phyloP scores from a whole-genome alignment of 2,329 filamentous ascomycete species.

The Cordyceps tenuipes region DNA sequence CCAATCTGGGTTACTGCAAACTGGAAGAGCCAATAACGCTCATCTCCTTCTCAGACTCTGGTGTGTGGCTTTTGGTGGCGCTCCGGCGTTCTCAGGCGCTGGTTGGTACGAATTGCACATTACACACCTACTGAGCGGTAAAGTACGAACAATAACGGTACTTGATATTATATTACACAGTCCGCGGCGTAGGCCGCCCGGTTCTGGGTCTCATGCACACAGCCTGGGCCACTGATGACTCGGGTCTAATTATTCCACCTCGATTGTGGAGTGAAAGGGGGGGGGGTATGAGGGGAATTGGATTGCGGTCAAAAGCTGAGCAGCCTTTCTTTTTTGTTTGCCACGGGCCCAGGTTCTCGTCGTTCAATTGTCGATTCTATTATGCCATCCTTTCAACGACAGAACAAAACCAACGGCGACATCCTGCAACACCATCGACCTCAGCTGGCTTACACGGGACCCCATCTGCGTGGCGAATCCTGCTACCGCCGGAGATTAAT shows the following conservation, averaged over 20 bases:
- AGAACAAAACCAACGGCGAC: background rate
- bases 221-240: slow-evolving; percentile 10
- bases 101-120: background rate
- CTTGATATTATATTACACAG: no score
- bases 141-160: no score
- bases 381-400: background rate
- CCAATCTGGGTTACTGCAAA: background rate
- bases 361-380: no score
- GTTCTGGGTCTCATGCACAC: slow-evolving; percentile 1
- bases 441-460: background rate
- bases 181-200: background rate
- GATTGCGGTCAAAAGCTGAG: slow-evolving; percentile 3
- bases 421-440: background rate
- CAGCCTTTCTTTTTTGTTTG: slow-evolving; percentile 3
- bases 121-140: no score
- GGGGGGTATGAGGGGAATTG: background rate
- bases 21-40: background rate
- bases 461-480: background rate
- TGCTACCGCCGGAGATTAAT: background rate
- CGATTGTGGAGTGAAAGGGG: slow-evolving; percentile 4
- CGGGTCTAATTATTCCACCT: slow-evolving; percentile 6
- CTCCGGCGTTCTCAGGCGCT: background rate
- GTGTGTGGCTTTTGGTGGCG: slow-evolving; percentile 7
- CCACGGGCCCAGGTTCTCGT: background rate
- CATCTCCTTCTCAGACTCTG: background rate